A percentile compares a stretch with the other conserved stretches of the same genome.
Evolutionary conservation across 441 rosid species (phyloP).

Genomic region (Corymbia calophylla): DNA sequence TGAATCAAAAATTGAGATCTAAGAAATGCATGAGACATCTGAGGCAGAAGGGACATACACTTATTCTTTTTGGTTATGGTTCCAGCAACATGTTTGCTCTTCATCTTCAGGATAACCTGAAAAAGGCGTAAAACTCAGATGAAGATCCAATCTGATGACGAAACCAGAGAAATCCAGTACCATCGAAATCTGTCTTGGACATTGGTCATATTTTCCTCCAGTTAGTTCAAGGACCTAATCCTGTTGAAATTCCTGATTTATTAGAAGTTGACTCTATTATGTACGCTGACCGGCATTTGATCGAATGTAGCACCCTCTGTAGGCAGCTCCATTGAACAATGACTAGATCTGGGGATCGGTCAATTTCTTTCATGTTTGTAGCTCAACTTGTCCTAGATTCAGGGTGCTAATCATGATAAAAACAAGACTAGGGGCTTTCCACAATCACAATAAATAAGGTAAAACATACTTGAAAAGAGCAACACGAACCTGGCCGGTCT

Average conservation of each 20-base stretch:
- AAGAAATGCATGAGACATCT: background rate
- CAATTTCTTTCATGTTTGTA: background rate
- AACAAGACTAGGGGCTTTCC: background rate
- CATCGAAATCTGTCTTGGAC: background rate
- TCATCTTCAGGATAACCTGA: constrained; percentile 77
- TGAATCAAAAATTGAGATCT: background rate
- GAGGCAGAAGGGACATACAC: constrained; percentile 25
- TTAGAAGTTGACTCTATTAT: background rate
- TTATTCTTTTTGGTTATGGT: constrained; percentile 85
- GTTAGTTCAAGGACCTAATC: background rate
- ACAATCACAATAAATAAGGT: background rate
- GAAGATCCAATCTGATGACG: background rate
- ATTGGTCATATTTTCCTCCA: background rate
- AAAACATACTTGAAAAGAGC: background rate
- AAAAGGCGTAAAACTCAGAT: background rate
- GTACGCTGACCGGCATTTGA: background rate
- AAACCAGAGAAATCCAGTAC: background rate
- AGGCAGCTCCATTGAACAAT: background rate
- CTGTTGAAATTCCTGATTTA: background rate
- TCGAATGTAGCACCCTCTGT: background rate
- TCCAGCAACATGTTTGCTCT: constrained; percentile 77
- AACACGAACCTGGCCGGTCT: constrained; percentile 39
- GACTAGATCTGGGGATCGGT: background rate
- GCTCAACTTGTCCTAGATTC: background rate
- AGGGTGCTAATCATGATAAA: background rate